A percentile compares a stretch with the other conserved stretches of the same genome.
Conservation (phyloP, 192 early-diverging fungal species). For the Funneliformis mosseae region DNA sequence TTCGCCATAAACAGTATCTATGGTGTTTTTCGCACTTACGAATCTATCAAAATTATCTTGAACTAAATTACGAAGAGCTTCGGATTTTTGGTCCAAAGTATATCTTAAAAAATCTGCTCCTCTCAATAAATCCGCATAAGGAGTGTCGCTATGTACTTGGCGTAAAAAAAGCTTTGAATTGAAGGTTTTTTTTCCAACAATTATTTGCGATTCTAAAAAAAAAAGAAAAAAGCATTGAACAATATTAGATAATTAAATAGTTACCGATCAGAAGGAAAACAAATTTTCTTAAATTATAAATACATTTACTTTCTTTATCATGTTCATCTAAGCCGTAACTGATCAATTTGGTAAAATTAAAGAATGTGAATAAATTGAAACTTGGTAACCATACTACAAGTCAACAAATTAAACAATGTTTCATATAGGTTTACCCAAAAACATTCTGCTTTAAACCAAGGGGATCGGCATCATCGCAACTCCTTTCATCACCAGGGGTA, state of each 20-base stretch:
- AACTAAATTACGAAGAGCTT: conserved; percentile 85
- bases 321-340: not conserved
- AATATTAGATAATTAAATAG: no score
- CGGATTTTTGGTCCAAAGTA: conserved; percentile 79
- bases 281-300: not conserved
- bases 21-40: conserved; percentile 92
- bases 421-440: conserved; percentile 2
- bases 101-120: conserved; percentile 73
- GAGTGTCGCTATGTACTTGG: conserved; percentile 82
- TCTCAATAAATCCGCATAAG: conserved; percentile 77
- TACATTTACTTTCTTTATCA: conserved; percentile 12
- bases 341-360: not conserved
- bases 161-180: conserved; percentile 75
- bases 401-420: not conserved
- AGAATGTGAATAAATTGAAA: not conserved
- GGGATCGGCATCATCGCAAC: conserved; percentile 52
- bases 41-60: conserved; percentile 97
- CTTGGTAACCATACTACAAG: not conserved
- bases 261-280: no score
- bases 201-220: conserved; percentile 47
- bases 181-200: conserved; percentile 58
- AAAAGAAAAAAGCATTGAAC: conserved; percentile 34
- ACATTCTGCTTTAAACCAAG: conserved; percentile 42
- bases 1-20: conserved; percentile 89
- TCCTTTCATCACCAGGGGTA: not conserved